Evolutionary conservation across 164 flowering plant species (phyloP).

Genomic region (Nelumbo lutea): DNA sequence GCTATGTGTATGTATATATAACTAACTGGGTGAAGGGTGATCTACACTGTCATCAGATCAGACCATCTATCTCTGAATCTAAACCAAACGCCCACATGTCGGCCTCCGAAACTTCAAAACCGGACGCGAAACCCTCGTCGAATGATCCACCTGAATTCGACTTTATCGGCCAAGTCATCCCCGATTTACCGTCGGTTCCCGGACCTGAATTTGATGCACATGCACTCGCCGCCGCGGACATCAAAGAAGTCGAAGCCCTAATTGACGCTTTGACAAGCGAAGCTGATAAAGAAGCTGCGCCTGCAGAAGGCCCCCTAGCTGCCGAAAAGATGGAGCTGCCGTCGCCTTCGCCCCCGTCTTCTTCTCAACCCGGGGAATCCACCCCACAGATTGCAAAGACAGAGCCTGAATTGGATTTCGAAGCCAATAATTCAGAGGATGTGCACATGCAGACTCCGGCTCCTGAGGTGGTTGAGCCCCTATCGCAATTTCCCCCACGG

Average conservation of each 20-base stretch:
- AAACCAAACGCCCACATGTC: not conserved
- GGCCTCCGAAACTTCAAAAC: not conserved
- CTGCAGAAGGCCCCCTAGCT: not conserved
- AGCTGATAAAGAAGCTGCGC: not conserved
- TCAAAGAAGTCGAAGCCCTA: not conserved
- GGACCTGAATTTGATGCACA: not conserved
- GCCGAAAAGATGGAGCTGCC: not conserved
- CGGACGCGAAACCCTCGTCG: not conserved
- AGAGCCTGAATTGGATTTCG: not conserved
- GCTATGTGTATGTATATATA: too few relatives aligned
- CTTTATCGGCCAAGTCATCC: not conserved
- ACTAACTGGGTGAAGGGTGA: too few relatives aligned
- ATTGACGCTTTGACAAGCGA: not conserved
- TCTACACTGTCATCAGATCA: too few relatives aligned
- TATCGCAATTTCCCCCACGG: not conserved
- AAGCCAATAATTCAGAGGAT: not conserved
- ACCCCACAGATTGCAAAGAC: not conserved
- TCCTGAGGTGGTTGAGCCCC: not conserved
- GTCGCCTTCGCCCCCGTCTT: not conserved
- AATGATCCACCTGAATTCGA: not conserved
- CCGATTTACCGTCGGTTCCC: not conserved
- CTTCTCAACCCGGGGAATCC: not conserved
- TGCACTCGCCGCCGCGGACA: not conserved
- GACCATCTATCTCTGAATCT: too few relatives aligned
- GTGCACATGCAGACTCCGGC: not conserved